Base-by-base conservation (phyloP, 768 basidiomycete species). In the Tubosaeta brunneosetosa region DNA sequence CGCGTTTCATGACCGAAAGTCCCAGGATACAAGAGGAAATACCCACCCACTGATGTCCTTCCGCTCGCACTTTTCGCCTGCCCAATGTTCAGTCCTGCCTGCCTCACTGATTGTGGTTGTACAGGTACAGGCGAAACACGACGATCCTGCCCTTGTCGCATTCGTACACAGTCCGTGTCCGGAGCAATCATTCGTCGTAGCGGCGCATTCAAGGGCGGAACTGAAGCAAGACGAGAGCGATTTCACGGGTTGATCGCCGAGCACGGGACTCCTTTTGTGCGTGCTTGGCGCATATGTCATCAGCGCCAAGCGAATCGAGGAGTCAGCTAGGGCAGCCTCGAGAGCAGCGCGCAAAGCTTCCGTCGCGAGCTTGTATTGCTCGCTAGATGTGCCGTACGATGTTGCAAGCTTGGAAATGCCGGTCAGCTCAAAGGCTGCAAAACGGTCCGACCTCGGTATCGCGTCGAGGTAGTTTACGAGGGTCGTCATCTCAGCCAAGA, bases 41-140 rank as follows among this genome's bases (percentile, higher is more conserved):
- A 81, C 87, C 55, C 62, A 90, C 90, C 81, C 82, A 74, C 87
- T 91, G 44, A 92, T 71, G 62, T 93, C 91, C 69, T 82, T 83
- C 57, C 83, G 78, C 73, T 91, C 83, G 58, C 91, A 93, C 56
- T 74, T 79, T 48, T 79, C 76, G 5, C 91, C 91, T 1, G 78
- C 89, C 90, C 91, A 93, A 31, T 67, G 70, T 55, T 84, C 78
- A 4, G 77, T 81, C 65, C 82, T 66, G n/a, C 82, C 77, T 25
- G 73, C 67, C 10, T 76, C 75, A 50, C 77, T 71, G 44, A 77
- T 77, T 10, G 81, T 84, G 26, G 68, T 72, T 1, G 55, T 49
- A 55, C 79, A 82, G 3, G 70, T 64, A 54, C 81, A 81, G 0
- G 71, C 66, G 50, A 72, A 83, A 60, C 82, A 83, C 1, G 71